Evolutionary conservation across 2,329 filamentous ascomycete genomes (phyloP).

Genomic region (Cercospora citrullina): DNA sequence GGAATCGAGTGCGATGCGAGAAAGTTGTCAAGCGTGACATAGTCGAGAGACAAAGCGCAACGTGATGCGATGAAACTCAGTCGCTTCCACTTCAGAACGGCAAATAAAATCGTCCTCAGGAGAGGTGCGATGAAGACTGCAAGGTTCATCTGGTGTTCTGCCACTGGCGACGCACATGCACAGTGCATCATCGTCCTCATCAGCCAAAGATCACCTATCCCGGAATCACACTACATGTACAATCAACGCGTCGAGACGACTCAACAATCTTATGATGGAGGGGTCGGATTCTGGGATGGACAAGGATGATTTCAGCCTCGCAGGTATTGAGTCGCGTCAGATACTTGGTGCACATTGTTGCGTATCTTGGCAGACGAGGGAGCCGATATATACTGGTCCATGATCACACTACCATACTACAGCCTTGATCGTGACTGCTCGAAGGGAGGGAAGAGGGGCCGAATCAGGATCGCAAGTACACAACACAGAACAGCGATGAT

Average conservation of each 20-base stretch:
- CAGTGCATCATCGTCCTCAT: neutral
- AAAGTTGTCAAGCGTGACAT: neutral
- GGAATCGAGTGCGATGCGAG: neutral
- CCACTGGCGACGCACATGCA: neutral
- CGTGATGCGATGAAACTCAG: neutral
- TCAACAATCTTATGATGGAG: neutral
- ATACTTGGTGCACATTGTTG: constrained; percentile 29
- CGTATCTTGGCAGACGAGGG: constrained; percentile 16
- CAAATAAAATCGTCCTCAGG: neutral
- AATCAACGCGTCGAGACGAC: neutral
- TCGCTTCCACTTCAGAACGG: neutral
- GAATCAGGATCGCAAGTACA: constrained; percentile 28
- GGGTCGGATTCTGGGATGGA: neutral
- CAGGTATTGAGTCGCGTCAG: constrained; percentile 8
- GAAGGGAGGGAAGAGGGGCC: constrained; percentile 12
- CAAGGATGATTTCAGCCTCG: constrained; percentile 1
- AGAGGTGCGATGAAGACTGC: neutral
- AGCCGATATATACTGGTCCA: constrained; percentile 20
- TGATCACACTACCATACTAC: constrained; percentile 17
- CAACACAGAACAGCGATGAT: constrained; percentile 27
- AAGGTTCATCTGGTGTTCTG: neutral
- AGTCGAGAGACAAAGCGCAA: neutral
- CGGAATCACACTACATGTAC: neutral
- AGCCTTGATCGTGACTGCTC: constrained; percentile 22
- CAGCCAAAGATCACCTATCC: neutral